Evolutionary conservation across 2,329 filamentous ascomycete species (phyloP), one percentile per base, ranked within the genome.

Genomic region (Dendryphion nanum): DNA sequence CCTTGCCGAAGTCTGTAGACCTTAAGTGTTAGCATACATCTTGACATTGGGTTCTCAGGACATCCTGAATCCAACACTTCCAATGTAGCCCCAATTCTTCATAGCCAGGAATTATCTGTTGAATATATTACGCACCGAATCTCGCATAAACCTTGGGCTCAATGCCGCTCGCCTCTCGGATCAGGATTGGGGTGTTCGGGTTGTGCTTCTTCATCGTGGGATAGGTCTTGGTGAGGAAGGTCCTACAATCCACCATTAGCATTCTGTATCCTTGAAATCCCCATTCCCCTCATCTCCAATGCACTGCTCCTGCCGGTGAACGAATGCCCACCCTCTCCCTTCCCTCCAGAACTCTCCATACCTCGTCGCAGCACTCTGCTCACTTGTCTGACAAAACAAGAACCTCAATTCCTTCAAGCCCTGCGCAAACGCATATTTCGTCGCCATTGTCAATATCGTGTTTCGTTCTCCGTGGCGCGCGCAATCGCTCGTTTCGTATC

Each of bases 191-290:
- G 33, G 80, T 90, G 69, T 86, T 76, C 40, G 93, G 93, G 75
- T 98, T 98, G 78, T 91, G 87, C 78, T 95, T 94, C 82, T 98
- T 98, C 91, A 98, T 97, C 44, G 87, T 93, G 32, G 93, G 93
- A 71, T 98, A 98, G 52, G 89, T 83, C 66, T 88, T 82, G 50
- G 84, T 85, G 52, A 98, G 78, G 73, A 98, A 98, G 19, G 86
- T 83, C 68, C 93, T 96, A n/a, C 38, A 24, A 17, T 19, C 6
- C 7, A 14, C 24, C 16, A n/a, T 26, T 26, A 26, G 23, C n/a
- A 26, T n/a, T n/a, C 10, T n/a, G 10, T 26, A n/a, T n/a, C 23
- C 10, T 26, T 26, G 10, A n/a, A 26, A 8, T 26, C 23, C 23
- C 10, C n/a, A 26, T 26, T n/a, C n/a, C n/a, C n/a, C n/a, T n/a